Conservation (phyloP, 768 basidiomycete genomes). For the Tulasnella sp. region DNA sequence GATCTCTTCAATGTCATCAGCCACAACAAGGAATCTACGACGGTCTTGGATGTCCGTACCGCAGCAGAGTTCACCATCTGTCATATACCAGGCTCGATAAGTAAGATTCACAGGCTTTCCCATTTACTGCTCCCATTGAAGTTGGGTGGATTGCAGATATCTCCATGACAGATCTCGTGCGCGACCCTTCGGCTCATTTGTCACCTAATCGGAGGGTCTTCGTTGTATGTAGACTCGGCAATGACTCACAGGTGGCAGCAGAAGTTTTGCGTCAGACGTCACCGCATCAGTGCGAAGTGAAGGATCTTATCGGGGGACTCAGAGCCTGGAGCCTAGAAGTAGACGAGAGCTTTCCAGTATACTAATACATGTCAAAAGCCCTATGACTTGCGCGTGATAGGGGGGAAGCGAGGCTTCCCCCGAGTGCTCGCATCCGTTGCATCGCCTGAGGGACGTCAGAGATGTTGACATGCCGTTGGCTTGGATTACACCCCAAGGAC, state of each 20-base stretch:
- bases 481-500: too few relatives aligned
- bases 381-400: neutral
- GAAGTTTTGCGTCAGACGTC: conserved; percentile 37
- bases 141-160: conserved; percentile 42
- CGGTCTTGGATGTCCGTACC: conserved; percentile 71
- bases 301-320: conserved; percentile 73
- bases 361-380: conserved; percentile 31
- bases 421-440: neutral
- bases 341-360: conserved; percentile 68
- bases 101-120: conserved; percentile 36
- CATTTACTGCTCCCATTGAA: too few relatives aligned
- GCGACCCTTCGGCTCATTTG: conserved; percentile 41
- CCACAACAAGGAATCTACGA: conserved; percentile 22
- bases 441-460: neutral
- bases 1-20: conserved; percentile 33
- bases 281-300: conserved; percentile 30
- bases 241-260: conserved; percentile 86
- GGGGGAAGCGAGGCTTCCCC: neutral
- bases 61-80: conserved; percentile 79
- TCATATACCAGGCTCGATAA: conserved; percentile 57
- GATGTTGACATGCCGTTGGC: neutral
- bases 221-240: conserved; percentile 78
- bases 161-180: conserved; percentile 55
- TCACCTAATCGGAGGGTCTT: conserved; percentile 26
- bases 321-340: conserved; percentile 66